A percentile compares a stretch with the other conserved stretches of the same genome.
These are phyloP conservation scores for Phialophora tarda DNA, from an alignment of 2,329 filamentous ascomycete genomes.

Conservation along the genomic window DNA sequence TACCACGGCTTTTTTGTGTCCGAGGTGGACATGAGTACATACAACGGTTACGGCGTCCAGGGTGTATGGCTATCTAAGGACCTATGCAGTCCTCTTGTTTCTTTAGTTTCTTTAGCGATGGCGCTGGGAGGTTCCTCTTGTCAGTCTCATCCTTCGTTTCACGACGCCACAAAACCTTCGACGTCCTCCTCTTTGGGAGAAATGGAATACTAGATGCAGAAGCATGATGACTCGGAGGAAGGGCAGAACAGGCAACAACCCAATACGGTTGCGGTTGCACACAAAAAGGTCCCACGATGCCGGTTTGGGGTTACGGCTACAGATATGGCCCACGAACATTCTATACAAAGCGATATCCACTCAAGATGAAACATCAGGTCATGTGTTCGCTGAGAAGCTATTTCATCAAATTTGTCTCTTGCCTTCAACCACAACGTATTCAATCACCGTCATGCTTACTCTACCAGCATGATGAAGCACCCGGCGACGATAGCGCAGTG, in stretches of 20 bases:
- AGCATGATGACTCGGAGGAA: conserved; percentile 1
- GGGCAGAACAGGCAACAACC: not conserved
- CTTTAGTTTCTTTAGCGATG: conserved; percentile 15
- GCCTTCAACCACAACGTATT: not conserved
- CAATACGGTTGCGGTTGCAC: not conserved
- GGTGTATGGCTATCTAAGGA: not conserved
- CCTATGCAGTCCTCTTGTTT: not conserved
- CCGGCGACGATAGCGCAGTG: not conserved
- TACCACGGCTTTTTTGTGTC: not conserved
- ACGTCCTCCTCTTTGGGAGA: not conserved
- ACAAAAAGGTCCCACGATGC: not conserved
- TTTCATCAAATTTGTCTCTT: not conserved
- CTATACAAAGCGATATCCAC: conserved; percentile 1
- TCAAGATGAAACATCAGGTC: not conserved
- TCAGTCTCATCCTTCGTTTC: conserved; percentile 9
- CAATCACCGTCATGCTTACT: not conserved
- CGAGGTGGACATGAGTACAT: conserved; percentile 7
- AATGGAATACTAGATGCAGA: not conserved
- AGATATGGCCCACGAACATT: not conserved
- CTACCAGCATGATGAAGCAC: not conserved
- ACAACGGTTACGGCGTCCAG: not conserved
- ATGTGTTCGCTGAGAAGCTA: not conserved
- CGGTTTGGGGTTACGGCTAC: not conserved
- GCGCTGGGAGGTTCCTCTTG: conserved; percentile 19
- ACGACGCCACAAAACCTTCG: not conserved